A percentile compares a stretch with the other conserved stretches of the same genome.
phyloP scores from a whole-genome alignment of 2,329 filamentous ascomycete genomes.

The Aspergillus aculeatinus region DNA sequence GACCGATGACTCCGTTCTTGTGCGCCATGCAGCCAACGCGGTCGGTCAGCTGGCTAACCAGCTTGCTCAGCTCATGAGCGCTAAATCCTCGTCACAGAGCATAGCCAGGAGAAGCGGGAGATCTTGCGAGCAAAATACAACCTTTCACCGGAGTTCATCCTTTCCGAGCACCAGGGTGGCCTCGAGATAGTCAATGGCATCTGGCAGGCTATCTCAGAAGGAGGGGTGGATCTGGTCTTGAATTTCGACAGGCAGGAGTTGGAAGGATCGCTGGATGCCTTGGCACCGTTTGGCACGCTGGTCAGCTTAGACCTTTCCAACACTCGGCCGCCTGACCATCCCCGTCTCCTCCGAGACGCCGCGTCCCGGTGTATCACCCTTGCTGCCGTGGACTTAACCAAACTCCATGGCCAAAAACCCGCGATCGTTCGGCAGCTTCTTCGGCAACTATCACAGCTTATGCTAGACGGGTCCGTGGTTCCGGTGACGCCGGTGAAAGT shows the following conservation, averaged over 20 bases:
- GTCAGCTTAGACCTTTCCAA: slow-evolving; percentile 6
- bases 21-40: slow-evolving; percentile 19
- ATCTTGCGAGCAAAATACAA: slow-evolving; percentile 7
- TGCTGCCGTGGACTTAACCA: neutral
- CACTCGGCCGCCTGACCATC: neutral
- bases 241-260: neutral
- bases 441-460: neutral
- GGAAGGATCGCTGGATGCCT: slow-evolving; percentile 8
- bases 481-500: neutral
- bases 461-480: neutral
- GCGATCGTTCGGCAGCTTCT: neutral
- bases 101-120: slow-evolving; percentile 7
- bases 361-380: slow-evolving; percentile 3
- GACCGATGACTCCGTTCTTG: slow-evolving; percentile 18
- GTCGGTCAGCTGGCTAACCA: slow-evolving; percentile 19
- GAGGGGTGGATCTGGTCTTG: slow-evolving; percentile 6
- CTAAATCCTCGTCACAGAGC: slow-evolving; percentile 17
- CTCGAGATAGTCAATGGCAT: neutral
- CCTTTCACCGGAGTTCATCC: slow-evolving; percentile 11
- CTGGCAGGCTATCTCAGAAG: neutral
- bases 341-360: neutral
- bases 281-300: slow-evolving; percentile 12
- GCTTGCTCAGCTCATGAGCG: slow-evolving; percentile 19
- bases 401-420: neutral
- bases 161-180: slow-evolving; percentile 1